These are phyloP conservation scores for Ramaria rubella DNA, from an alignment of 768 basidiomycete species.

Conservation along the genomic window DNA sequence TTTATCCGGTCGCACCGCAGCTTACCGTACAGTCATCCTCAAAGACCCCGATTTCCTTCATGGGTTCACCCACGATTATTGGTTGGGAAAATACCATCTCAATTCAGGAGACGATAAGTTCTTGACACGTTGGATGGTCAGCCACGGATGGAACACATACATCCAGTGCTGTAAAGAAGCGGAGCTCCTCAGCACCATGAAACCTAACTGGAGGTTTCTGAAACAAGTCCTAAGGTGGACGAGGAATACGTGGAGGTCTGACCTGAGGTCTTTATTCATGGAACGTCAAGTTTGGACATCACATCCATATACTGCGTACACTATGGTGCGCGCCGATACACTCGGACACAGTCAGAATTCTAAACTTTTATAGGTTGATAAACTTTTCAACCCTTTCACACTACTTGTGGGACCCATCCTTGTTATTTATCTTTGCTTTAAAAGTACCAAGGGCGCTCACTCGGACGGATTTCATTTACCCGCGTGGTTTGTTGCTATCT, in stretches of 20 bases:
- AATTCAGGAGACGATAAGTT: slow-evolving; percentile 95
- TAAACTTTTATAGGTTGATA: slow-evolving; percentile 55
- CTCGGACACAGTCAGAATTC: background rate
- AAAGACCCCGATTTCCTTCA: slow-evolving; percentile 92
- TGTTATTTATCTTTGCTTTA: slow-evolving; percentile 69
- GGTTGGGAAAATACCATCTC: slow-evolving; percentile 90
- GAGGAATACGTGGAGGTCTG: slow-evolving; percentile 89
- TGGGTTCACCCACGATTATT: slow-evolving; percentile 91
- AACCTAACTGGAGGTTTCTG: slow-evolving; percentile 92
- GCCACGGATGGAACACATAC: slow-evolving; percentile 93
- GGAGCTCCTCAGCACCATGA: slow-evolving; percentile 89
- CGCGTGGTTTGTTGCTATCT: slow-evolving; percentile 55
- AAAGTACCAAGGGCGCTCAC: slow-evolving; percentile 61
- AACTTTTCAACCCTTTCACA: slow-evolving; percentile 81
- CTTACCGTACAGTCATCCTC: slow-evolving; percentile 88
- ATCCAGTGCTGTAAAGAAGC: slow-evolving; percentile 82
- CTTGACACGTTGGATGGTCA: slow-evolving; percentile 94
- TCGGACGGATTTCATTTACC: slow-evolving; percentile 42
- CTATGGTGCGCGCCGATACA: slow-evolving; percentile 57
- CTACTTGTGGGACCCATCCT: slow-evolving; percentile 78
- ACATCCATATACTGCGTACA: slow-evolving; percentile 78
- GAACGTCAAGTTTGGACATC: slow-evolving; percentile 82
- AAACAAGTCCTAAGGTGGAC: slow-evolving; percentile 94
- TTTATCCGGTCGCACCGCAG: slow-evolving; percentile 87
- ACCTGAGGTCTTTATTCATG: slow-evolving; percentile 82